phyloP scores from a whole-genome alignment of 495 filamentous ascomycete species.

The Penicillium mononematosum region DNA sequence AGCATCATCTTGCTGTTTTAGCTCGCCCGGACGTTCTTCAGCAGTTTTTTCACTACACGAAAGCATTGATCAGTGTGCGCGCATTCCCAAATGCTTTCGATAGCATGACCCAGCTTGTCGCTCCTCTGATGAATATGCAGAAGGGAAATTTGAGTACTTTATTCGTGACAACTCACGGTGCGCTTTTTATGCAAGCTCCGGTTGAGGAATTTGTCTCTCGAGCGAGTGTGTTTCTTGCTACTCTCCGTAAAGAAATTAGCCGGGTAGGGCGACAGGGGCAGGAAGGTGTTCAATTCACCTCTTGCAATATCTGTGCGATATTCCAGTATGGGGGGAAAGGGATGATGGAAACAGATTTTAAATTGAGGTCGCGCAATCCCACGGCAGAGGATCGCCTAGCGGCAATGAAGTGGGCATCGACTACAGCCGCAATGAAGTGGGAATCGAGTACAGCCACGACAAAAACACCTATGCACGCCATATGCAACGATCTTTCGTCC shows the following conservation, averaged over 20 bases:
- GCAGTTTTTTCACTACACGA: conserved; percentile 73
- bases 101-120: conserved; percentile 69
- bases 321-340: conserved; percentile 60
- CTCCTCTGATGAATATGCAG: conserved; percentile 51
- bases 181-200: conserved; percentile 60
- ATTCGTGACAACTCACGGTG: conserved; percentile 64
- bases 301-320: conserved; percentile 54
- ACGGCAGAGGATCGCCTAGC: conserved; percentile 24
- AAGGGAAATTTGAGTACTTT: conserved; percentile 40
- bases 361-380: conserved; percentile 36
- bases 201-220: conserved; percentile 46
- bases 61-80: conserved; percentile 44
- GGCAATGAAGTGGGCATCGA: conserved; percentile 24
- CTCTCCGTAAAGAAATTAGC: conserved; percentile 59
- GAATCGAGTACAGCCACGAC: neutral
- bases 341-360: conserved; percentile 38
- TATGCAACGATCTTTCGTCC: conserved; percentile 15
- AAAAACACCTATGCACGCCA: neutral
- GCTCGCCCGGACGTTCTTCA: conserved; percentile 70
- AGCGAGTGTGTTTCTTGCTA: conserved; percentile 48
- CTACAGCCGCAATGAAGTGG: conserved; percentile 12
- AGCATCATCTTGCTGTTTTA: conserved; percentile 83
- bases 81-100: conserved; percentile 64
- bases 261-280: conserved; percentile 57
- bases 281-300: conserved; percentile 54